Percentiles rank a stretch among this genome's conserved stretches.
Conservation (phyloP, 2,329 filamentous ascomycete genomes). For the Ophiostoma tasmaniense region DNA sequence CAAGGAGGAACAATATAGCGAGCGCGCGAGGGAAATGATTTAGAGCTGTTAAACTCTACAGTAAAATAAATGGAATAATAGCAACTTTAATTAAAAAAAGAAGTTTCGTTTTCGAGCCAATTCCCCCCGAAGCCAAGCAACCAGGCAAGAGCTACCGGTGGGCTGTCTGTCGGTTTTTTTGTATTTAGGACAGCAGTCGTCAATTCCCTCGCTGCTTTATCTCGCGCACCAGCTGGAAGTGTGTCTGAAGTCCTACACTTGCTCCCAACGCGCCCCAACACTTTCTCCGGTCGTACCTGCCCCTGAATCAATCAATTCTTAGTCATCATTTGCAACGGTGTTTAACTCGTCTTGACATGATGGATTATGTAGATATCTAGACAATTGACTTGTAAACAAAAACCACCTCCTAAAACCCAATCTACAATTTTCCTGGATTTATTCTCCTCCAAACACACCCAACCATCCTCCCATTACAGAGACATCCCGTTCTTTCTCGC, state of each 20-base stretch:
- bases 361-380: not conserved
- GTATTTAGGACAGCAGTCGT: not conserved
- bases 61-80: constrained; percentile 7
- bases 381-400: not conserved
- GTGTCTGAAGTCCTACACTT: constrained; percentile 4
- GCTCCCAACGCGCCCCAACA: constrained; percentile 8
- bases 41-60: constrained; percentile 5
- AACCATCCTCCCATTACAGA: not conserved
- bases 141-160: constrained; percentile 7
- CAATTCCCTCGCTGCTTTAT: constrained; percentile 15
- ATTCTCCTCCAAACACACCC: not conserved
- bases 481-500: constrained; percentile 3
- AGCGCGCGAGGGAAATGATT: constrained; percentile 9
- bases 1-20: constrained; percentile 15
- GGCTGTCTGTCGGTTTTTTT: not conserved
- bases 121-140: constrained; percentile 16
- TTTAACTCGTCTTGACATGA: not conserved
- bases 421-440: not conserved
- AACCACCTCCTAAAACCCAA: not conserved
- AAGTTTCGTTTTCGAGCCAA: constrained; percentile 17
- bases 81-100: not conserved
- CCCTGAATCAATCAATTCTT: constrained; percentile 1
- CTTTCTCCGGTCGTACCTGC: constrained; percentile 13
- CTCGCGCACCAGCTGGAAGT: constrained; percentile 1
- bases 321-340: constrained; percentile 5